phyloP scores from a whole-genome alignment of 495 filamentous ascomycete genomes.

The Daldinia decipiens region DNA sequence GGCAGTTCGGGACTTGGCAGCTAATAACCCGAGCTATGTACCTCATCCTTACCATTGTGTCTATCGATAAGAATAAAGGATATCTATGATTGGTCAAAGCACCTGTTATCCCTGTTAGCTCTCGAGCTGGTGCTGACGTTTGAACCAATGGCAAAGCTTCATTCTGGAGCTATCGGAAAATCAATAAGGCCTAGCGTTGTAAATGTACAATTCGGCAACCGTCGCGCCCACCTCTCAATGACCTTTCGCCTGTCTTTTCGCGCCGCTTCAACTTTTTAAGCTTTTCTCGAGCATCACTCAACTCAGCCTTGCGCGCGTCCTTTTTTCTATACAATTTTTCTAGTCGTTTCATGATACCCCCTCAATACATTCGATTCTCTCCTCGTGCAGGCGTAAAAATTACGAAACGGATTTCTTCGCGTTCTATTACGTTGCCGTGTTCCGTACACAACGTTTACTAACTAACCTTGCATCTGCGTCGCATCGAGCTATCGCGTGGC shows the following conservation, averaged over 20 bases:
- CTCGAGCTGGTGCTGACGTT: background rate
- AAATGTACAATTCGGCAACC: constrained; percentile 41
- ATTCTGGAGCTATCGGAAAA: constrained; percentile 29
- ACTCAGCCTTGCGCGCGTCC: constrained; percentile 30
- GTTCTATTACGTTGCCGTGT: background rate
- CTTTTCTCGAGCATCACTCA: constrained; percentile 13
- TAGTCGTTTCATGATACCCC: constrained; percentile 45
- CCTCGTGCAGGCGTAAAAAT: constrained; percentile 4
- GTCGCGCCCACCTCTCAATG: constrained; percentile 38
- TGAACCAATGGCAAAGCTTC: background rate
- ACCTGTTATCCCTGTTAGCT: background rate
- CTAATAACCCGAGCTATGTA: background rate
- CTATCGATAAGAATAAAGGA: constrained; percentile 13
- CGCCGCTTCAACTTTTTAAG: constrained; percentile 27
- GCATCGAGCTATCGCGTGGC: constrained; percentile 10
- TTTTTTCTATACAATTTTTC: constrained; percentile 38
- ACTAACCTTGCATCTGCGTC: constrained; percentile 10
- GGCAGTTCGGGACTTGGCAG: background rate
- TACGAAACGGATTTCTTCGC: background rate
- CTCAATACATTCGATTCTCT: constrained; percentile 23
- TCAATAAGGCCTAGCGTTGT: constrained; percentile 49
- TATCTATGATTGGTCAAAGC: constrained; percentile 12
- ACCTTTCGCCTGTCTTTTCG: constrained; percentile 18
- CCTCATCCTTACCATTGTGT: background rate
- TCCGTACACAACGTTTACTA: background rate